Evolutionary conservation across 1,284 basidiomycete genomes (phyloP), one percentile per base, ranked within the genome.

Genomic region (Boletellus deceptivus): DNA sequence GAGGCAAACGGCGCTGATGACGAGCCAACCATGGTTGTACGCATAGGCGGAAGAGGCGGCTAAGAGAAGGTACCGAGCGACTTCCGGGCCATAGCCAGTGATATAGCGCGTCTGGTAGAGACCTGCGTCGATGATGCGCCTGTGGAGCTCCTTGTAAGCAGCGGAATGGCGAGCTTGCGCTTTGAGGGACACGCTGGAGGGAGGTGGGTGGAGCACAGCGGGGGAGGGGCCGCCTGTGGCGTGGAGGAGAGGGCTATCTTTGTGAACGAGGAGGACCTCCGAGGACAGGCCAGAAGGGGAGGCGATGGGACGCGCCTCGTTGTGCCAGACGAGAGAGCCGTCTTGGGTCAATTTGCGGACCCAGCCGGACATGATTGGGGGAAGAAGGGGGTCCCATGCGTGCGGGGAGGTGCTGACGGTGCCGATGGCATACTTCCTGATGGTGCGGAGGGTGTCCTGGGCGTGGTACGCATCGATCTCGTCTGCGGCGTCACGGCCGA

Each of bases 381-480:
- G 96, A 0, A 93, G 78, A 38, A 98, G 77, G 16, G 95, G 90
- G 34, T 72, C 70, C 91, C 93, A 98, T 5, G 79, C 76, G 49
- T 74, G 64, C 33, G 73, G 76, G 10, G 72, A 70, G 35, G 79
- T 65, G 50, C 86, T 78, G 17, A 98, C 84, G 22, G 76, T 77
- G 13, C 88, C 96, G 27, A 97, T 76, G 42, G 83, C 80, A 69
- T 89, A 98, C 29, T 78, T 77, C 20, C 74, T 72, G 67, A 99
- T 84, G 42, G 79, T 74, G 22, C 74, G 72, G 48, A 84, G 73
- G 38, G 93, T 89, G 46, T 77, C 70, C 31, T 83, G 79, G 1
- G 78, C 77, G 68, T 99, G 96, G 72, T 93, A 98, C 11, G 93
- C 96, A 56, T 93, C 83, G 42, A 98, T 90, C 70, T 99, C 96